Conservation (phyloP, 177 flowering plant species). For the Vitis hybrid region DNA sequence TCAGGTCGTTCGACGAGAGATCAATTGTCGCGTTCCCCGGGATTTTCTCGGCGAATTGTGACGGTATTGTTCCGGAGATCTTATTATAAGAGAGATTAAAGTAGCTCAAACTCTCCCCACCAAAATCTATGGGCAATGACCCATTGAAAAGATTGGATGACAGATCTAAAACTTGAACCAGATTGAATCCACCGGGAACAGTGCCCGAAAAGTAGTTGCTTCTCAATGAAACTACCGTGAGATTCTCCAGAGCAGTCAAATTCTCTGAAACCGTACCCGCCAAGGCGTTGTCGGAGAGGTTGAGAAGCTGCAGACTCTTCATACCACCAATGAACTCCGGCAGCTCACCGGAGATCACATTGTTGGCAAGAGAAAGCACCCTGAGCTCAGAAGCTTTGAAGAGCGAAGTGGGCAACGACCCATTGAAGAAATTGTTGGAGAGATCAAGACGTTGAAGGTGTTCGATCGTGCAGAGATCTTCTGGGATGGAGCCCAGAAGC, state of each 20-base stretch:
- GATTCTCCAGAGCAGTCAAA: slow-evolving; percentile 23
- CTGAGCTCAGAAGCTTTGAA: slow-evolving; percentile 51
- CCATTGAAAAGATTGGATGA: slow-evolving; percentile 67
- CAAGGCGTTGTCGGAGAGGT: slow-evolving; percentile 54
- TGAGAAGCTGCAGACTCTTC: slow-evolving; percentile 33
- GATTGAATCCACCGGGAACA: slow-evolving; percentile 34
- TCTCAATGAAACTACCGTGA: slow-evolving; percentile 43
- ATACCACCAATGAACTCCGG: slow-evolving; percentile 22
- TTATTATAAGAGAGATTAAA: slow-evolving; percentile 77
- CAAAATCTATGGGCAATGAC: slow-evolving; percentile 57
- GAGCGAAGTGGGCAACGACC: slow-evolving; percentile 45
- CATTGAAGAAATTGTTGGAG: slow-evolving; percentile 59
- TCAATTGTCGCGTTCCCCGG: slow-evolving; percentile 68
- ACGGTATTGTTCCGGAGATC: slow-evolving; percentile 59
- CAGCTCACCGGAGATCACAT: slow-evolving; percentile 46
- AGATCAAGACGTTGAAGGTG: slow-evolving; percentile 64
- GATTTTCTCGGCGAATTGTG: slow-evolving; percentile 40
- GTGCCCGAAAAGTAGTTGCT: slow-evolving; percentile 43
- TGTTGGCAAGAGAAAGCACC: slow-evolving; percentile 45
- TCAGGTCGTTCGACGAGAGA: slow-evolving; percentile 74
- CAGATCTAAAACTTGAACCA: slow-evolving; percentile 46
- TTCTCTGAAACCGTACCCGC: slow-evolving; percentile 38
- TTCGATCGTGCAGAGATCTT: slow-evolving; percentile 38
- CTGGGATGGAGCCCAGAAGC: slow-evolving; percentile 53
- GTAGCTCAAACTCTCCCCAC: slow-evolving; percentile 46